These are phyloP conservation scores for Stenogyne calaminthoides DNA, from an alignment of 305 asterid genomes.

Conservation along the genomic window DNA sequence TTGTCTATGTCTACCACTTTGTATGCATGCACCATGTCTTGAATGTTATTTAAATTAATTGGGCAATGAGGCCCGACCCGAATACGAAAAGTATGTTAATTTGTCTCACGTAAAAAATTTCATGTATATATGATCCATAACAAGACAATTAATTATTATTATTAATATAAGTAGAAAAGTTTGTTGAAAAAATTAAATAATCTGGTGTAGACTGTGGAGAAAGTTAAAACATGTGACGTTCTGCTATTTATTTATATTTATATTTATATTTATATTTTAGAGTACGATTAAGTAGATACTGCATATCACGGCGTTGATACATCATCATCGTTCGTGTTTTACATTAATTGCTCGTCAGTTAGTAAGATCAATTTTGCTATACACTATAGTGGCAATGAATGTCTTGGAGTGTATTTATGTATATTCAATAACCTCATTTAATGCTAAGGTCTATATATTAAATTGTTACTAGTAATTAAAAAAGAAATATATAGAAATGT, in stretches of 20 bases:
- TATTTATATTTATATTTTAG: background rate
- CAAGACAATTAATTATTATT: background rate
- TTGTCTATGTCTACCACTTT: background rate
- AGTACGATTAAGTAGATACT: conserved; percentile 9
- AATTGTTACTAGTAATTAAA: background rate
- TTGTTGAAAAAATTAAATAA: background rate
- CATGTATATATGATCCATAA: background rate
- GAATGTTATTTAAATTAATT: background rate
- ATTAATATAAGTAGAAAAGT: background rate
- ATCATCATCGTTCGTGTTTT: conserved; percentile 12
- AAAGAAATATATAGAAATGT: background rate
- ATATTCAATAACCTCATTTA: conserved; percentile 24
- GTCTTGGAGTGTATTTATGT: background rate
- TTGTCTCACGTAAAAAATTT: background rate
- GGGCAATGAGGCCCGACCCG: background rate
- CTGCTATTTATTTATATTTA: background rate
- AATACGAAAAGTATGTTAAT: background rate
- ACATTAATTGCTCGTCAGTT: conserved; percentile 15
- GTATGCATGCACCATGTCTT: background rate
- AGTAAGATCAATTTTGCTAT: conserved; percentile 3
- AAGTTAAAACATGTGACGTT: background rate
- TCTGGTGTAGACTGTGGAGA: background rate
- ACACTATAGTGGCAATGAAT: background rate
- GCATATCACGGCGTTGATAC: conserved; percentile 12
- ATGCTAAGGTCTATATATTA: background rate